Evolutionary conservation across 495 filamentous ascomycete genomes (phyloP).

Genomic region (Aspergillus bertholletiae): DNA sequence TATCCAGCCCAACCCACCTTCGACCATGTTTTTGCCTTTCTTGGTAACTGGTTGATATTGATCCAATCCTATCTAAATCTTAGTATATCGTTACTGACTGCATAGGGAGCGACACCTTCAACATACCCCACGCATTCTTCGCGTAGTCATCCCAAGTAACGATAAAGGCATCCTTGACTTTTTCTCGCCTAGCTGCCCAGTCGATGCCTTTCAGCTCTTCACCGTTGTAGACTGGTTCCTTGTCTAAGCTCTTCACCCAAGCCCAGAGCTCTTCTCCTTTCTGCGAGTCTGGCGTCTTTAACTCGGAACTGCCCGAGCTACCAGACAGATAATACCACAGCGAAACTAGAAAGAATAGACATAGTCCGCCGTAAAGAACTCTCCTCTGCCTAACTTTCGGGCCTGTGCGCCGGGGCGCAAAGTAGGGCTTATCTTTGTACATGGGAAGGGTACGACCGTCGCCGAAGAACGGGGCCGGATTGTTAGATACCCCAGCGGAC

Average conservation of each 20-base stretch:
- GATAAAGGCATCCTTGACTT: conserved; percentile 85
- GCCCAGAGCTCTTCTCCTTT: conserved; percentile 37
- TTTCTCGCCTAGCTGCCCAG: conserved; percentile 75
- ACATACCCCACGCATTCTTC: conserved; percentile 87
- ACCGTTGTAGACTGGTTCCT: conserved; percentile 14
- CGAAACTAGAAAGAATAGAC: conserved; percentile 37
- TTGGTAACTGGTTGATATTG: conserved; percentile 81
- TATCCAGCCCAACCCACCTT: conserved; percentile 82
- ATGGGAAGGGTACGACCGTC: conserved; percentile 69
- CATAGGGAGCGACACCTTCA: not conserved
- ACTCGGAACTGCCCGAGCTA: conserved; percentile 39
- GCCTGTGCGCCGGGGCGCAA: conserved; percentile 41
- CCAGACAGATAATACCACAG: conserved; percentile 54
- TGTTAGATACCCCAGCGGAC: conserved; percentile 33
- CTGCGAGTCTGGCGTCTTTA: conserved; percentile 10
- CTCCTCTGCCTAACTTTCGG: conserved; percentile 29
- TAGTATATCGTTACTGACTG: not conserved
- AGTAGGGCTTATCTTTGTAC: conserved; percentile 98
- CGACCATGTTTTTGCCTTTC: conserved; percentile 75
- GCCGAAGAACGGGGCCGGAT: conserved; percentile 51
- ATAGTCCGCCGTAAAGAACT: conserved; percentile 20
- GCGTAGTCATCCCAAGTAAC: conserved; percentile 92
- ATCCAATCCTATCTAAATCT: conserved; percentile 65
- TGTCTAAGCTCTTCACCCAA: conserved; percentile 36
- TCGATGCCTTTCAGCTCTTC: conserved; percentile 27